Conservation (phyloP, 2,329 filamentous ascomycete species). For the Penicillium sp. region DNA sequence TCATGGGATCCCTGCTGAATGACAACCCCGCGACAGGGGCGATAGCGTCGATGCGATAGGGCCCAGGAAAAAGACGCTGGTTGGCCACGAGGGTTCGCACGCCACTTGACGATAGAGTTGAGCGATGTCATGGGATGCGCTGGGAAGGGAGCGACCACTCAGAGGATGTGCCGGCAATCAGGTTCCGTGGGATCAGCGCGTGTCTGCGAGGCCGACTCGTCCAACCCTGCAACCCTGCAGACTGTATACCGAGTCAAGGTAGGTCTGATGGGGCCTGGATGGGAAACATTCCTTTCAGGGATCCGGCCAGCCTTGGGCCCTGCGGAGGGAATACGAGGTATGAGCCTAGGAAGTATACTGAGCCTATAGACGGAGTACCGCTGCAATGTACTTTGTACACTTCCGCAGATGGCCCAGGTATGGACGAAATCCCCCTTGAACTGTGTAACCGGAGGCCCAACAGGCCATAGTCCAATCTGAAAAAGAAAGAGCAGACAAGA, state of each 20-base stretch:
- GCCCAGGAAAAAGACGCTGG: conserved; percentile 9
- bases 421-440: no score
- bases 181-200: conserved; percentile 12
- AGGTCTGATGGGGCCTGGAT: no score
- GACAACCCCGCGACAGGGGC: conserved; percentile 9
- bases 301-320: no score
- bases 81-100: conserved; percentile 20
- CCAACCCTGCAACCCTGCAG: no score
- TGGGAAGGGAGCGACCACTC: background rate
- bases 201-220: conserved; percentile 11
- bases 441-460: no score
- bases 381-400: no score
- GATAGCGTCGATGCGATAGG: conserved; percentile 16
- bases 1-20: conserved; percentile 14
- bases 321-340: no score
- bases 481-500: background rate
- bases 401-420: no score
- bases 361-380: no score
- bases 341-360: no score
- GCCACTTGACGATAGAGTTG: conserved; percentile 15
- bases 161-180: background rate
- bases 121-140: conserved; percentile 14
- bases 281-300: no score
- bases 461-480: conserved; percentile 1
- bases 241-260: no score